These are phyloP conservation scores for Piloderma croceum DNA, from an alignment of 768 basidiomycete species.

Conservation along the genomic window DNA sequence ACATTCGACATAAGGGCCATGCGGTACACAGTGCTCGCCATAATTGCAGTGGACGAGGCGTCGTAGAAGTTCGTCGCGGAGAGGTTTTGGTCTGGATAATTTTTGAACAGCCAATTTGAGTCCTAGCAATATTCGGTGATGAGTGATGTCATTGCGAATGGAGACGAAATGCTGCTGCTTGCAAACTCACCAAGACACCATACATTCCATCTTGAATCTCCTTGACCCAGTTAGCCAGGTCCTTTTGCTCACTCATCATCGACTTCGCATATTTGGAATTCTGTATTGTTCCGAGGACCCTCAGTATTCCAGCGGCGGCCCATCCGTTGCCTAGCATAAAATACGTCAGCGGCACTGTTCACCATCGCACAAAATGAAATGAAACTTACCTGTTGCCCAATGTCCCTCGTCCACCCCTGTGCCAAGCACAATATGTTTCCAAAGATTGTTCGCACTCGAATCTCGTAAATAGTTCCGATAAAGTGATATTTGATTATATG, in stretches of 20 bases:
- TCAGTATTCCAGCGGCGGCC: slow-evolving; percentile 84
- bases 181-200: slow-evolving; percentile 42
- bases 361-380: too few relatives aligned
- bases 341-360: slow-evolving; percentile 4
- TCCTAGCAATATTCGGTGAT: slow-evolving; percentile 30
- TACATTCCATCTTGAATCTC: slow-evolving; percentile 79
- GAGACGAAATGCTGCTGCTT: neutral
- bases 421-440: slow-evolving; percentile 74
- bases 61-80: slow-evolving; percentile 58
- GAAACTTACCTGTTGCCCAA: slow-evolving; percentile 70
- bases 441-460: slow-evolving; percentile 44
- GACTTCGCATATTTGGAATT: slow-evolving; percentile 48
- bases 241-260: slow-evolving; percentile 46
- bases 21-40: slow-evolving; percentile 74
- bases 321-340: slow-evolving; percentile 66
- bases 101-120: slow-evolving; percentile 50
- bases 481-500: slow-evolving; percentile 65
- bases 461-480: slow-evolving; percentile 67
- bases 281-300: slow-evolving; percentile 72
- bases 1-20: slow-evolving; percentile 50
- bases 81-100: slow-evolving; percentile 56
- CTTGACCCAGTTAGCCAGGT: slow-evolving; percentile 58
- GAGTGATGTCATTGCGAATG: slow-evolving; percentile 3
- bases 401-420: slow-evolving; percentile 55
- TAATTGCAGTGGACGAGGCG: slow-evolving; percentile 63